Evolutionary conservation across 495 filamentous ascomycete species (phyloP), one percentile per base, ranked within the genome.

Genomic region (Penicillium egyptiacum): DNA sequence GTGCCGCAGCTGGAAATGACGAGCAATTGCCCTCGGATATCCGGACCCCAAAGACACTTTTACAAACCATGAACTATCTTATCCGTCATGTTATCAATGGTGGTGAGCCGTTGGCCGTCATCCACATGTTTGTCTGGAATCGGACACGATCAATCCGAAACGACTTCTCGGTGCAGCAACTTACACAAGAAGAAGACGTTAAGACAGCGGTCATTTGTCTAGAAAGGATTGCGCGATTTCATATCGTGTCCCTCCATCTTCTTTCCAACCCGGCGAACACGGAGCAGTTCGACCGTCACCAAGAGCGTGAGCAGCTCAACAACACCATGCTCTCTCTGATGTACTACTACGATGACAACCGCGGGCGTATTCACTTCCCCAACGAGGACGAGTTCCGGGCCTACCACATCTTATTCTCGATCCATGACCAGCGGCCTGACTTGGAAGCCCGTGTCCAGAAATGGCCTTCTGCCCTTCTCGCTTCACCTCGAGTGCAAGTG

Each of bases 41-140:
- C 52, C 87, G 95, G 59, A 90, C 92, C 3, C 88, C 92, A 4
- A 70, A 72, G 19, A 81, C 89, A 0, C 82, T 97, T 33, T 81
- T 88, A 54, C 80, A 83, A 64, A 90, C 92, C 3, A 81, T 90
- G 26, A 86, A 92, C 60, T 96, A 98, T 66, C 79, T 99, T 8
- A 85, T 96, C 33, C 77, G 88, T 45, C 79, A 88, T 56, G 78
- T 99, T 10, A 67, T 96, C 39, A 79, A 80, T 45, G 79, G 84
- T 5, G 75, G 84, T 19, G 79, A 86, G 52, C 76, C 83, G 35
- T 77, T 96, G 6, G 81, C 84, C 0, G 67, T 80, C 4, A 82
- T 89, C 39, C 92, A 97, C 68, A 87, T 87, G 63, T 98, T 94
- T 58, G 81, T 98, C 17, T 96, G 95, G 90, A 93, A 98, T 70